Base-by-base conservation (phyloP, 208 protist genomes). In the Borovskyia barvae region DNA sequence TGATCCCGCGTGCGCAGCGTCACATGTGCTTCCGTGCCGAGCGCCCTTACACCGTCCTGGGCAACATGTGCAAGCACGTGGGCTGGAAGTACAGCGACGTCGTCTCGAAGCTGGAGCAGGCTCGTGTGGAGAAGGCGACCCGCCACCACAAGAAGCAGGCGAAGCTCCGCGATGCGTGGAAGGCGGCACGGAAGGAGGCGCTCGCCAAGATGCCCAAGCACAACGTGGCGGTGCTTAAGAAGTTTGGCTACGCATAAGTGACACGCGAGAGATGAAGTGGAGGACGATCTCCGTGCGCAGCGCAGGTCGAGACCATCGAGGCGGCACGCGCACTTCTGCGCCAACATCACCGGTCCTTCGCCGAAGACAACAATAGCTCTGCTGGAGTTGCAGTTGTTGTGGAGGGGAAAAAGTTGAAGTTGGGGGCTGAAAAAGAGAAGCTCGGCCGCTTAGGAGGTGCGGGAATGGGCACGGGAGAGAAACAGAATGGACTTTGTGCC, bases 31-130 rank as follows among this genome's bases (percentile, higher is more conserved):
- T 82, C 72, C 81, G 78, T 66, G 47, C 70, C 14, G 82, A 90
- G 69, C 84, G 87, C 32, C 76, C 85, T 36, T 92, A 87, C 82
- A 92, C 83, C 11, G 58, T 90, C 12, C 75, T 94, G 43, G 87
- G 87, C 41, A 88, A 89, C 81, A 88, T 94, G 76, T 87, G 79
- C 84, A 84, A 92, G 73, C 77, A 92, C 53, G 79, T 94, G 6
- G 87, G 87, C 50, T 94, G 87, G 87, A 94, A 91, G 82, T 89
- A 91, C 76, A 83, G 73, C 72, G 76, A 82, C 60, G 79, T 92
- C 11, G 82, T 92, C 30, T 64, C 87, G 51, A 89, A 88, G 72
- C 75, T 89, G 15, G 85, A 92, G 82, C 61, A 71, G 47, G 81
- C 81, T 47, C 80, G 85, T 48, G 52, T 85, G 47, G 86, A 90